Conservation (phyloP, 495 filamentous ascomycete species). For the Mycothermus thermophilus region DNA sequence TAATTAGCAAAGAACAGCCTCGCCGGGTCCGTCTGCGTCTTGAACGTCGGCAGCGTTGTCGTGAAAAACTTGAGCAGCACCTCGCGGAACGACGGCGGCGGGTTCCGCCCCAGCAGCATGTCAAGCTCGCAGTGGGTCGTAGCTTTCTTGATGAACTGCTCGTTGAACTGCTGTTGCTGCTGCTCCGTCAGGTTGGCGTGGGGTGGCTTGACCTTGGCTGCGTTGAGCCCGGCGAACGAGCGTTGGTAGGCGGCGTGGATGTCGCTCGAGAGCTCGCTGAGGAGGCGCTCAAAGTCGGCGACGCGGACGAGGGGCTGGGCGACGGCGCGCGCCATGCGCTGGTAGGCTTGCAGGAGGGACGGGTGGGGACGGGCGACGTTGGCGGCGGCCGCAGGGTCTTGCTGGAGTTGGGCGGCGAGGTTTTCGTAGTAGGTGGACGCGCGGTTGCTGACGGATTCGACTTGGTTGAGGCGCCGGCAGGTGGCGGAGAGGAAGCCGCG, state of each 20-base stretch:
- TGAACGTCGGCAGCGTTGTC: slow-evolving; percentile 27
- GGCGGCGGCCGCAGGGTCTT: slow-evolving; percentile 11
- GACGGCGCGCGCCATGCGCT: slow-evolving; percentile 31
- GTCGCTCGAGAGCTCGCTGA: slow-evolving; percentile 27
- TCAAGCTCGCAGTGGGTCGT: slow-evolving; percentile 31
- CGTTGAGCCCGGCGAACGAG: slow-evolving; percentile 18
- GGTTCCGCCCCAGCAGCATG: slow-evolving; percentile 32
- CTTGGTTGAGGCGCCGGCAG: slow-evolving; percentile 45
- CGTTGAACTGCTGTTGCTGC: slow-evolving; percentile 16
- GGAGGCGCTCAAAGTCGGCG: slow-evolving; percentile 36
- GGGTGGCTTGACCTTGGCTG: slow-evolving; percentile 17
- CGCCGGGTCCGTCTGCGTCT: slow-evolving; percentile 26
- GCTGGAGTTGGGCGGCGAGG: slow-evolving; percentile 9
- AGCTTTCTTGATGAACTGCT: slow-evolving; percentile 24
- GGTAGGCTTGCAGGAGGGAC: slow-evolving; percentile 32
- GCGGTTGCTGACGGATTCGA: slow-evolving; percentile 27
- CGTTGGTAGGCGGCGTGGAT: slow-evolving; percentile 34
- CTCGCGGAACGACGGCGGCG: slow-evolving; percentile 33
- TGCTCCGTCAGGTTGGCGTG: slow-evolving; percentile 17
- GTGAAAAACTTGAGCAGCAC: slow-evolving; percentile 36
- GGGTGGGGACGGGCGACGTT: slow-evolving; percentile 12
- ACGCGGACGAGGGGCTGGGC: slow-evolving; percentile 29
- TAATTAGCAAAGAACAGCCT: slow-evolving; percentile 39
- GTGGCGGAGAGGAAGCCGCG: slow-evolving; percentile 55
- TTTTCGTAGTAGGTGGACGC: slow-evolving; percentile 28